Evolutionary conservation across 2,329 filamentous ascomycete species (phyloP).

Genomic region (Claviceps pazoutovae): DNA sequence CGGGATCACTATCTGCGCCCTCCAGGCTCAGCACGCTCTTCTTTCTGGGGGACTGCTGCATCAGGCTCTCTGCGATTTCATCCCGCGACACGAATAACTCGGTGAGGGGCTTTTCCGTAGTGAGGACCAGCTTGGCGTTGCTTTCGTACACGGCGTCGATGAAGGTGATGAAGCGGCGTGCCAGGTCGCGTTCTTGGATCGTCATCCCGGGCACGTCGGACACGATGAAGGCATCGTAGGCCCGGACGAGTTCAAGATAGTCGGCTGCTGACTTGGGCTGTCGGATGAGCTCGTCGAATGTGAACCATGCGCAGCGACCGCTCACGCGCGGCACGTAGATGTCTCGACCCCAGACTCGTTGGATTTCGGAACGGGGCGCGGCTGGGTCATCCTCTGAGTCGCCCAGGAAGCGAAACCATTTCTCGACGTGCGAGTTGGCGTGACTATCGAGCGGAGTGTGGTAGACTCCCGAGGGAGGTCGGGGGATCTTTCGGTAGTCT

Average conservation of each 20-base stretch:
- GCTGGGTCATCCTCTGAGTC: constrained; percentile 43
- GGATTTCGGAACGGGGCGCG: constrained; percentile 58
- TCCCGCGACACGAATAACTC: constrained; percentile 71
- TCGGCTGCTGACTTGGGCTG: constrained; percentile 83
- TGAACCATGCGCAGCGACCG: constrained; percentile 79
- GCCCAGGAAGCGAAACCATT: constrained; percentile 92
- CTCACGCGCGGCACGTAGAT: constrained; percentile 79
- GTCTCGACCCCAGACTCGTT: constrained; percentile 84
- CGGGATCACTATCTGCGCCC: constrained; percentile 6
- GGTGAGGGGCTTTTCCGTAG: constrained; percentile 69
- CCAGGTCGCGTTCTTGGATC: constrained; percentile 69
- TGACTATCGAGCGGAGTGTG: constrained; percentile 72
- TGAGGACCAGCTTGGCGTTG: constrained; percentile 88
- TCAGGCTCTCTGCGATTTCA: constrained; percentile 47
- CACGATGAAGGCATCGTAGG: constrained; percentile 85
- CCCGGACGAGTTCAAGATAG: constrained; percentile 80
- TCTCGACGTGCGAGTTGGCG: constrained; percentile 69
- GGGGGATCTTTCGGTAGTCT: constrained; percentile 93
- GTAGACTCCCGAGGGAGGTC: constrained; percentile 86
- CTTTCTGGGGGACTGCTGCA: constrained; percentile 17
- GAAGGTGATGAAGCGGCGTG: constrained; percentile 90
- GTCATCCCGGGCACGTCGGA: constrained; percentile 91
- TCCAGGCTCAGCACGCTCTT: too few relatives aligned
- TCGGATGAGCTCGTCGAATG: constrained; percentile 83
- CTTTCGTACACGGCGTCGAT: constrained; percentile 91